Conservation (phyloP, 306 rosid species). For the Lupinus albus region DNA sequence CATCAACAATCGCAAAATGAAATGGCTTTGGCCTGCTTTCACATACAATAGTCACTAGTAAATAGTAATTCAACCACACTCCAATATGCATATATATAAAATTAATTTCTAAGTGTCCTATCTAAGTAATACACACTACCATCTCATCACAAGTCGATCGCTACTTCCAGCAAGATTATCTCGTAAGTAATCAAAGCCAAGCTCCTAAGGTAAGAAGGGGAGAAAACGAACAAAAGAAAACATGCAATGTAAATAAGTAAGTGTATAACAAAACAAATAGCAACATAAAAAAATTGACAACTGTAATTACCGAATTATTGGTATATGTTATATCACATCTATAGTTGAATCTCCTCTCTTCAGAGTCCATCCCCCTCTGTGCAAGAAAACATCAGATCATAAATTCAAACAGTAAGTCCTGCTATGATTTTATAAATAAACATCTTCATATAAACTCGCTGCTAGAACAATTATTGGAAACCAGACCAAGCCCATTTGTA, state of each 20-base stretch:
- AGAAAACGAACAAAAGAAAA: conserved; percentile 14
- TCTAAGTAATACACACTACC: conserved; percentile 54
- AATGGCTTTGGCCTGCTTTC: conserved; percentile 90
- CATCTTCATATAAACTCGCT: conserved; percentile 1
- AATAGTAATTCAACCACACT: conserved; percentile 26
- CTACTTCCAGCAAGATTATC: conserved; percentile 92
- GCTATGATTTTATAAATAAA: conserved; percentile 24
- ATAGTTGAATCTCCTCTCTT: conserved; percentile 76
- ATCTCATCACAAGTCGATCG: conserved; percentile 94
- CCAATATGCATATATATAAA: too few relatives aligned
- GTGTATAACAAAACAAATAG: conserved; percentile 34
- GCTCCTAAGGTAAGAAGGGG: conserved; percentile 60
- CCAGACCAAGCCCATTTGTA: conserved; percentile 21
- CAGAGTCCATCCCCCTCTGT: conserved; percentile 78
- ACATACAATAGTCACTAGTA: conserved; percentile 33
- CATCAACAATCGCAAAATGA: conserved; percentile 97
- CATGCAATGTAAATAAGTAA: conserved; percentile 31
- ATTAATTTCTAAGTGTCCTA: not conserved
- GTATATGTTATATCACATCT: conserved; percentile 89
- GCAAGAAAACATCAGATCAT: conserved; percentile 45
- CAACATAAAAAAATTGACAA: conserved; percentile 28
- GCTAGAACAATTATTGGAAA: conserved; percentile 9
- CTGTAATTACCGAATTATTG: conserved; percentile 79
- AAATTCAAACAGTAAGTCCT: conserved; percentile 12
- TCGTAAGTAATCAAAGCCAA: conserved; percentile 96